Base-by-base conservation (phyloP, 306 rosid genomes). In the Abrus pulchellus region DNA sequence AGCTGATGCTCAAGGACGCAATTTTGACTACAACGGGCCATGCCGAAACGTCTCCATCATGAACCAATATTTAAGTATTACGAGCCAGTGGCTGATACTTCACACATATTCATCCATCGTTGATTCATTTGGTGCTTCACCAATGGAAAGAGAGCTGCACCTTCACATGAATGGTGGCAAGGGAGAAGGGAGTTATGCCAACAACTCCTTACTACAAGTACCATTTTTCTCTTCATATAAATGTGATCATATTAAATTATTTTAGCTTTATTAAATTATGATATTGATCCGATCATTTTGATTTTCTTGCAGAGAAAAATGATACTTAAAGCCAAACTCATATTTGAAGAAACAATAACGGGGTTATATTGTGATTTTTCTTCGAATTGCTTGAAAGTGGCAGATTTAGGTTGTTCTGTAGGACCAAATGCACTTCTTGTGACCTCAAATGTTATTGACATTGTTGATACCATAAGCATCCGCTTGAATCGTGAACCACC, bases 381-480 rank as follows among this genome's bases (percentile, higher is more conserved):
- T 67, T 69, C 77, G 0, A 76, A 49, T 2, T 78, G 86, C 9
- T 30, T 87, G 13, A 81, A 55, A 68, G 61, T 87, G 38, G 90
- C 82, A 40, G 90, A 87, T 56, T 80, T 87, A 6, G 88, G 90
- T 1, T 87, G 90, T 33, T 85, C 90, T 11, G 83, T 74, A 0
- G 88, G 87, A 41, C 83, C 85, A 10, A 83, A 80, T 40, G 43
- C 83, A n/a, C 73, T 76, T 12, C 10, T 76, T 14, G 52, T 38
- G 20, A 52, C 47, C 8, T 76, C 78, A 2, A 30, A 82, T 5
- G 50, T 82, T 30, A n/a, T 76, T 7, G 52, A 55, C 71, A 65
- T 65, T 41, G 34, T 65, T 41, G 4, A 14, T 14, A 20, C n/a
- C 9, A 6, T n/a, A 3, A 29, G 50, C 48, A 14, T 2, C 0